Conservation (phyloP, 345 rosid species). For the Sapria himalayana region DNA sequence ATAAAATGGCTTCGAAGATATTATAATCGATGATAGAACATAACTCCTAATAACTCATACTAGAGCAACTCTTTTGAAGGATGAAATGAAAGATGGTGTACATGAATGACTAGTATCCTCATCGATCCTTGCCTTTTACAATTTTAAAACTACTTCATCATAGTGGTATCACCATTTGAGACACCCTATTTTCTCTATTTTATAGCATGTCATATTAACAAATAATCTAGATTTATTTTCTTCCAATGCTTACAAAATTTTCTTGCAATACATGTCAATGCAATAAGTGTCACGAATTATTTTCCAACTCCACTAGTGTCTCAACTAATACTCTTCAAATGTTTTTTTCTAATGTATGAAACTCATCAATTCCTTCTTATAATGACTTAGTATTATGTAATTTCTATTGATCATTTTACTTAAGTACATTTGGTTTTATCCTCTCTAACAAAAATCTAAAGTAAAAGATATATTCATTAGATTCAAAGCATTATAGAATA, state of each 20-base stretch:
- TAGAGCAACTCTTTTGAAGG: too few species aligned
- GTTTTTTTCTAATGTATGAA: conserved; percentile 5
- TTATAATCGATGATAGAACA: too few species aligned
- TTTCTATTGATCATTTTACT: conserved; percentile 3
- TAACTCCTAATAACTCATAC: too few species aligned
- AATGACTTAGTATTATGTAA: conserved; percentile 1
- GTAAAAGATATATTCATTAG: too few species aligned
- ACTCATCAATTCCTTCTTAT: background rate
- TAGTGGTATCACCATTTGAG: conserved; percentile 1
- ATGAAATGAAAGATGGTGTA: background rate
- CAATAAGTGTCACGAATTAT: background rate
- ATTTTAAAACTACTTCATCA: background rate
- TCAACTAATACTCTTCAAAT: background rate
- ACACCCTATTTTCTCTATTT: background rate
- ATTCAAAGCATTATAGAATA: conserved; percentile 2
- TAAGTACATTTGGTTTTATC: too few species aligned
- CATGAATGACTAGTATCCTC: background rate
- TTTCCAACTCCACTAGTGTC: background rate
- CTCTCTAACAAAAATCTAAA: too few species aligned
- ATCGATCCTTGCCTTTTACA: background rate
- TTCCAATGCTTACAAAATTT: background rate
- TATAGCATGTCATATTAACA: too few species aligned
- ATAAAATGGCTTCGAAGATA: too few species aligned
- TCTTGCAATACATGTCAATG: conserved; percentile 1
- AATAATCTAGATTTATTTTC: background rate